Base-by-base conservation (phyloP, 495 filamentous ascomycete species). In the Penicillium coprophilum region DNA sequence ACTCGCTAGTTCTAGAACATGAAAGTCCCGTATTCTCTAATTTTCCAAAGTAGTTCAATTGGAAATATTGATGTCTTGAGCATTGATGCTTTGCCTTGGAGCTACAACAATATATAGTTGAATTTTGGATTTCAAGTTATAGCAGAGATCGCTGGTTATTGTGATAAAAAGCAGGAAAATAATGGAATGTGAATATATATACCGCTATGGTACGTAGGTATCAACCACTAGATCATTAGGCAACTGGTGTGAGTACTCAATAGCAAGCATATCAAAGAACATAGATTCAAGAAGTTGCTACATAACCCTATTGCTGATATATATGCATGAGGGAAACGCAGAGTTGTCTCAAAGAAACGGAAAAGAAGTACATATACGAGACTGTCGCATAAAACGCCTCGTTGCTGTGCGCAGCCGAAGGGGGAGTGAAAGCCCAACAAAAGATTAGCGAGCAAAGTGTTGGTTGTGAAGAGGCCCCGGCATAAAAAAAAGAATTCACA, bases 351-450 rank as follows among this genome's bases (percentile, higher is more conserved):
- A 45, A 21, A 46, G 31, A 19, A 54, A 54, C 2, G 51, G 39
- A 46, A 17, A 46, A 30, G n/a, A 31, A 54, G 43, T 28, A 46
- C 50, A 32, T 24, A 34, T 45, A 46, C 28, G 19, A 45, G 20
- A 52, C n/a, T 32, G 24, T 27, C 20, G 21, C 50, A 32, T 17
- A 32, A 28, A 24, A 54, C 9, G 31, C 31, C 41, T n/a, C 23
- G 6, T 52, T 28, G 50, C 27, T 40, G 39, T 31, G 41, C 50
- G 38, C n/a, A 52, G 19, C 27, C 13, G 24, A 20, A 30, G 34
- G 34, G 5, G 12, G 15, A 54, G 34, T 13, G 52, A 54, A 54
- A n/a, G 41, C 43, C 52, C 52, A 54, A 54, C 51, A 46, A 15
- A 46, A 17, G 20, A 46, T 36, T 46, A 34, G 31, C 40, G 28